Conservation (phyloP, 2,329 filamentous ascomycete genomes). For the Pseudogymnoascus sp. region DNA sequence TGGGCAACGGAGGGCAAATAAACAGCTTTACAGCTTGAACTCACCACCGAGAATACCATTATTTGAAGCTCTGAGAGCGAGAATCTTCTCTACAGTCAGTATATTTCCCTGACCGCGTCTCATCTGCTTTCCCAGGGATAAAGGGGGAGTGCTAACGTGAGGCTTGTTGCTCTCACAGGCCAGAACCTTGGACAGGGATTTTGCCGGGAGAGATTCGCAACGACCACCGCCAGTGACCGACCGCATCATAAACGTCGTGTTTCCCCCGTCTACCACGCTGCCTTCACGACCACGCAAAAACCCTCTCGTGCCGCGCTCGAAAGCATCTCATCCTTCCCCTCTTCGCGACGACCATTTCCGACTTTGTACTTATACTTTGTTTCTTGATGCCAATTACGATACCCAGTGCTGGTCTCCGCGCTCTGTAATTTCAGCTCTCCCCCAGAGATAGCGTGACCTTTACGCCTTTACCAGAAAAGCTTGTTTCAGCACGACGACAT, state of each 20-base stretch:
- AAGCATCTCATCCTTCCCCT: neutral
- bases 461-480: slow-evolving; percentile 1
- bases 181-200: slow-evolving; percentile 9
- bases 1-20: slow-evolving; percentile 7
- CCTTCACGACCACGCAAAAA: slow-evolving; percentile 2
- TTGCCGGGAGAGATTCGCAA: slow-evolving; percentile 11
- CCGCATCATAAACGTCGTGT: slow-evolving; percentile 8
- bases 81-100: slow-evolving; percentile 2
- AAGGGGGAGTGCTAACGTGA: slow-evolving; percentile 3
- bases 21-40: neutral
- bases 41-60: slow-evolving; percentile 10
- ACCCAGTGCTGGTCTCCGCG: slow-evolving; percentile 19
- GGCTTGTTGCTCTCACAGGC: neutral
- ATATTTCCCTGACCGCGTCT: neutral
- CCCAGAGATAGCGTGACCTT: slow-evolving; percentile 8
- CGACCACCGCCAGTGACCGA: neutral
- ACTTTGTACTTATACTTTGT: slow-evolving; percentile 20
- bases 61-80: slow-evolving; percentile 2
- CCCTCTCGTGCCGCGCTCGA: slow-evolving; percentile 8
- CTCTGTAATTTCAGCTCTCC: slow-evolving; percentile 12
- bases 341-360: slow-evolving; percentile 10
- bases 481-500: slow-evolving; percentile 5
- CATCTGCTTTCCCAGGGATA: neutral
- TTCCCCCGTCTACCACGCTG: slow-evolving; percentile 11
- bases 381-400: slow-evolving; percentile 26